A percentile compares a stretch with the other conserved stretches of the same genome.
These are phyloP conservation scores for Aspergillus sp. DNA, from an alignment of 2,329 filamentous ascomycete genomes.

Conservation along the genomic window DNA sequence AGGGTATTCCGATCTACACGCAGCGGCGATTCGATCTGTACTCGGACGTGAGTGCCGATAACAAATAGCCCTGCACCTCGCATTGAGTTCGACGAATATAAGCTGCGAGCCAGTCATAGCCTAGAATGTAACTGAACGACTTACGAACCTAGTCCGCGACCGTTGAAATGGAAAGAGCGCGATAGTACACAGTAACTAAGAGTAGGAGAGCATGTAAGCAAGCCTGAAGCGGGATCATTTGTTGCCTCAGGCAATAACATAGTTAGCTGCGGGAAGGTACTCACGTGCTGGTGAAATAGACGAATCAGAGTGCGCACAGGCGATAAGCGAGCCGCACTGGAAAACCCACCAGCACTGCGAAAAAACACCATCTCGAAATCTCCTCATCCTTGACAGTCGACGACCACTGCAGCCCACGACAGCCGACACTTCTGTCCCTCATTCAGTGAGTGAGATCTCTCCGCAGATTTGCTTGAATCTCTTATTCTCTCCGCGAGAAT, in stretches of 20 bases:
- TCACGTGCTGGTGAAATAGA: not conserved
- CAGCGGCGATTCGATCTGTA: constrained; percentile 96
- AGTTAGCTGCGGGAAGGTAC: not conserved
- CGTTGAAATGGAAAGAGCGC: not conserved
- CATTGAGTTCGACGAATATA: not conserved
- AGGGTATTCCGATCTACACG: constrained; percentile 76
- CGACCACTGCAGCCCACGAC: constrained; percentile 42
- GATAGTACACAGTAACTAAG: no score
- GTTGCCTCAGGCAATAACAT: not conserved
- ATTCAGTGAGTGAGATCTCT: constrained; percentile 36
- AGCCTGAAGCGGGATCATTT: not conserved
- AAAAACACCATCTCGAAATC: constrained; percentile 28
- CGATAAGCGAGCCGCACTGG: constrained; percentile 42
- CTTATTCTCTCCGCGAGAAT: not conserved
- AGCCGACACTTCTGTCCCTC: constrained; percentile 37
- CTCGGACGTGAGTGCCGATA: constrained; percentile 73
- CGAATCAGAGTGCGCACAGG: constrained; percentile 31
- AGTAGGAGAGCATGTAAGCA: not conserved
- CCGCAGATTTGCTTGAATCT: not conserved
- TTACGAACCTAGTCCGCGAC: not conserved
- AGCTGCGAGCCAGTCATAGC: not conserved
- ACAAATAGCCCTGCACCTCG: constrained; percentile 14
- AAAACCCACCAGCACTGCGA: constrained; percentile 33
- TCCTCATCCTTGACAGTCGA: constrained; percentile 32
- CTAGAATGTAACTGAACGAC: not conserved